A percentile compares a stretch with the other conserved stretches of the same genome.
These are phyloP conservation scores for Kockovaella imperatae DNA, from an alignment of 768 basidiomycete species.

Conservation along the genomic window DNA sequence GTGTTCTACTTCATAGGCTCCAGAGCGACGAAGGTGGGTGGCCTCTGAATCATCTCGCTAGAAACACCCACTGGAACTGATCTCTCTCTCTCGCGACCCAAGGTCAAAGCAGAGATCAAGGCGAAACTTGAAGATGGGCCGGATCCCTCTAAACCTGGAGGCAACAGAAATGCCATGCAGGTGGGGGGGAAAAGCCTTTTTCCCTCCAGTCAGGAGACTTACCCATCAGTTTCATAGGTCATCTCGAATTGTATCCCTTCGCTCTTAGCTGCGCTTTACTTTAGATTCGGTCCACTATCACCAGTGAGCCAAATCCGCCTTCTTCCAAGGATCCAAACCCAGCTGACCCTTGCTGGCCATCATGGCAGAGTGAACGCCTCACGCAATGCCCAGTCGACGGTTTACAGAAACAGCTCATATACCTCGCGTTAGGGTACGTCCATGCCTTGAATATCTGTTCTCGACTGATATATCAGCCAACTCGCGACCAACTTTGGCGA, in stretches of 20 bases:
- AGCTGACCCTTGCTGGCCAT: background rate
- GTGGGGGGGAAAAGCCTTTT: conserved; percentile 47
- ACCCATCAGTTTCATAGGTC: conserved; percentile 28
- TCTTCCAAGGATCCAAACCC: background rate
- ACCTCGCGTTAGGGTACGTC: conserved; percentile 25
- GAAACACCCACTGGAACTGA: no score
- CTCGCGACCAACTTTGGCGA: conserved; percentile 85
- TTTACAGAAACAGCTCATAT: conserved; percentile 12
- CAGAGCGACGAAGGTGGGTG: conserved; percentile 74
- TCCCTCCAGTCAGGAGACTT: background rate
- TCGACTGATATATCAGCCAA: conserved; percentile 51
- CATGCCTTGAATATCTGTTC: background rate
- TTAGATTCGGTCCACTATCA: conserved; percentile 14
- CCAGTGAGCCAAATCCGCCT: conserved; percentile 3
- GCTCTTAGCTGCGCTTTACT: conserved; percentile 24
- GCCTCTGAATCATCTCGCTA: background rate
- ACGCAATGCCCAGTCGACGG: background rate
- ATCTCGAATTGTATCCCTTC: conserved; percentile 64
- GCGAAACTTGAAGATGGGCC: conserved; percentile 62
- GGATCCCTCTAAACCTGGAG: conserved; percentile 52
- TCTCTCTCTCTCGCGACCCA: no score
- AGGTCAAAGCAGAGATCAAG: conserved; percentile 58
- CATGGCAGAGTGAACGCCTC: no score
- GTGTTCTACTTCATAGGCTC: conserved; percentile 60
- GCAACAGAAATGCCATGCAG: conserved; percentile 70